A percentile compares a stretch with the other conserved stretches of the same genome.
Evolutionary conservation across 2,329 filamentous ascomycete species (phyloP).

Genomic region (Aspergillus ibericus): DNA sequence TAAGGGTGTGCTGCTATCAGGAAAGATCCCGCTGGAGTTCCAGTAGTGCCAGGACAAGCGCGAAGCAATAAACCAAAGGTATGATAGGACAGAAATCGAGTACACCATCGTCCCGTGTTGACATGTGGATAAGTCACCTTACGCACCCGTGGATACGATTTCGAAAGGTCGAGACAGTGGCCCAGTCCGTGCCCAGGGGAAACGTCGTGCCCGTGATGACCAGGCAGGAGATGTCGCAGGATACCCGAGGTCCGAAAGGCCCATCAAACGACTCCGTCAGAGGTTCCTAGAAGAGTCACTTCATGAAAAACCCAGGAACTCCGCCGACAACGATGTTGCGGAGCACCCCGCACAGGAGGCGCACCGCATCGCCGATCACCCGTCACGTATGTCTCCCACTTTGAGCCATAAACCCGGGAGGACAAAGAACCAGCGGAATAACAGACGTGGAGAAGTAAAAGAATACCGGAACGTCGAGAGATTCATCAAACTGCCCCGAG

Average conservation of each 20-base stretch:
- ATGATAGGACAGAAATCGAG: neutral
- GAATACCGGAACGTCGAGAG: slow-evolving; percentile 27
- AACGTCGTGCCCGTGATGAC: slow-evolving; percentile 5
- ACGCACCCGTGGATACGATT: slow-evolving; percentile 28
- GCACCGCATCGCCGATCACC: slow-evolving; percentile 9
- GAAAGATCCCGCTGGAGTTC: slow-evolving; percentile 21
- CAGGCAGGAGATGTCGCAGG: neutral
- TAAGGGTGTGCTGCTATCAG: slow-evolving; percentile 3
- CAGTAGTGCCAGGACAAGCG: slow-evolving; percentile 31
- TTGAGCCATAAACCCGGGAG: slow-evolving; percentile 20
- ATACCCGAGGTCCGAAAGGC: neutral
- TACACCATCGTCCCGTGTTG: neutral
- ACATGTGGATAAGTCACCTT: slow-evolving; percentile 9
- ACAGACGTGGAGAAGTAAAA: slow-evolving; percentile 1
- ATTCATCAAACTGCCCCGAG: slow-evolving; percentile 8
- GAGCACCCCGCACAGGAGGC: slow-evolving; percentile 6
- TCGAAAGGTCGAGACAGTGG: slow-evolving; percentile 33
- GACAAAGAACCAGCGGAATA: slow-evolving; percentile 1
- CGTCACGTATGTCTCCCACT: slow-evolving; percentile 21
- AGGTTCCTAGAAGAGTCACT: slow-evolving; percentile 11
- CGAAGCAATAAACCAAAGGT: slow-evolving; percentile 19
- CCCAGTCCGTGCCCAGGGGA: slow-evolving; percentile 31
- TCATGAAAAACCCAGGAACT: slow-evolving; percentile 7
- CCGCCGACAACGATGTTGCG: slow-evolving; percentile 22
- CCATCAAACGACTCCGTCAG: slow-evolving; percentile 32